These are phyloP conservation scores for Aspergillus sp. DNA, from an alignment of 2,329 filamentous ascomycete genomes.

Conservation along the genomic window DNA sequence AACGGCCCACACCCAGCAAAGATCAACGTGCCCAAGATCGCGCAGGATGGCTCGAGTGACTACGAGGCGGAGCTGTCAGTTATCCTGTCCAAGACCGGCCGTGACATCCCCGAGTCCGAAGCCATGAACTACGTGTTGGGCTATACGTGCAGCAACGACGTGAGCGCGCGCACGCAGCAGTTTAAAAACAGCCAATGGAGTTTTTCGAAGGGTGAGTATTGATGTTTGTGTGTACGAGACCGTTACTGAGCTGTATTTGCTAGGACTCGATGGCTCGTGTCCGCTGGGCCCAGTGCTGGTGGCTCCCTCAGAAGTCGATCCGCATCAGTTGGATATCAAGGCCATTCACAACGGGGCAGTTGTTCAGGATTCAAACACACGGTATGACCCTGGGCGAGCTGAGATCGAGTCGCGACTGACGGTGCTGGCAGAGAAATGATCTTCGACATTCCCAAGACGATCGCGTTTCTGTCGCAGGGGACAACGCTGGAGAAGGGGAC, in stretches of 20 bases:
- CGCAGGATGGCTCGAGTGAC: conserved; percentile 32
- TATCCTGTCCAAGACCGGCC: conserved; percentile 37
- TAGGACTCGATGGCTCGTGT: conserved; percentile 32
- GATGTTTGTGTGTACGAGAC: too few relatives aligned
- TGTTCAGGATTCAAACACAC: conserved; percentile 29
- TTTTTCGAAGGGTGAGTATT: conserved; percentile 29
- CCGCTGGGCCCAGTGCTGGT: conserved; percentile 41
- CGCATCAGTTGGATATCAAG: conserved; percentile 33
- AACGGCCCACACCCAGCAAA: conserved; percentile 26
- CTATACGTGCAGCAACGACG: conserved; percentile 43
- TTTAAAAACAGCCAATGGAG: conserved; percentile 41
- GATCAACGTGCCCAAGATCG: conserved; percentile 30
- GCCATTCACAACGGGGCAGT: conserved; percentile 36
- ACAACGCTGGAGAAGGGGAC: conserved; percentile 41
- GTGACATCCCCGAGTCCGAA: conserved; percentile 38
- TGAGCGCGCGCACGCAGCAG: conserved; percentile 31
- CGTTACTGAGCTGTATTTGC: background rate
- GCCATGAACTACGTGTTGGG: conserved; percentile 43
- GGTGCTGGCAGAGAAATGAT: conserved; percentile 33
- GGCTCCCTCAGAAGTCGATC: conserved; percentile 31
- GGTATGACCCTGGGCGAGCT: background rate
- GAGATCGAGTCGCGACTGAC: too few relatives aligned
- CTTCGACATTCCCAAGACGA: conserved; percentile 37
- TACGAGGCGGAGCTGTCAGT: conserved; percentile 39
- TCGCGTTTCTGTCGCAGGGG: conserved; percentile 38